Conservation (phyloP, 495 filamentous ascomycete species). For the Rostrohypoxylon terebratum region DNA sequence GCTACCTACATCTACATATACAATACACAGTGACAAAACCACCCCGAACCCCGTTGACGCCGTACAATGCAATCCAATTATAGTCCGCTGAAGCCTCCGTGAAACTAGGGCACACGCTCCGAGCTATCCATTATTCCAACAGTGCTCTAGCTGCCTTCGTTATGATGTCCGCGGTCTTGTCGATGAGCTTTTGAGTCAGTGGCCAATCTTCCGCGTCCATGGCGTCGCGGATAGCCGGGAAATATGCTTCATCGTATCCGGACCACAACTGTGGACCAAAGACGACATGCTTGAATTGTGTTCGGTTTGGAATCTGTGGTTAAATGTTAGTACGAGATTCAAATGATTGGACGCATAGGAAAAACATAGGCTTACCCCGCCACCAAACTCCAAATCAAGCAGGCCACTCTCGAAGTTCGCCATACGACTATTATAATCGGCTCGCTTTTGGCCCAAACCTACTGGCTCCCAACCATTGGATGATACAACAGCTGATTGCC, state of each 20-base stretch:
- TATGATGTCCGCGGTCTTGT: conserved; percentile 77
- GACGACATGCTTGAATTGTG: conserved; percentile 94
- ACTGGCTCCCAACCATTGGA: conserved; percentile 77
- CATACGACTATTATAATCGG: conserved; percentile 78
- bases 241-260: conserved; percentile 78
- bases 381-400: conserved; percentile 75
- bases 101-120: background rate
- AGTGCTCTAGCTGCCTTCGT: conserved; percentile 71
- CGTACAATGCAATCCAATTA: conserved; percentile 41
- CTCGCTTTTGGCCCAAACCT: conserved; percentile 69
- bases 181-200: conserved; percentile 74
- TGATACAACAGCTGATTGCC: conserved; percentile 76
- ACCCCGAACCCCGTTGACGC: conserved; percentile 29
- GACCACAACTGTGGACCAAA: conserved; percentile 87
- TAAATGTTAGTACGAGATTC: conserved; percentile 17
- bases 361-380: conserved; percentile 73
- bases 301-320: conserved; percentile 80
- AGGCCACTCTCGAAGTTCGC: conserved; percentile 84
- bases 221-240: conserved; percentile 87
- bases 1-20: conserved; percentile 39
- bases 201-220: conserved; percentile 78
- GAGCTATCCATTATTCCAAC: conserved; percentile 32
- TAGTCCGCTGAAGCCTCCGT: conserved; percentile 5
- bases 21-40: conserved; percentile 26
- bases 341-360: background rate